These are phyloP conservation scores for Amphibolis antarctica DNA, from an alignment of 106 monocot species.

Conservation along the genomic window DNA sequence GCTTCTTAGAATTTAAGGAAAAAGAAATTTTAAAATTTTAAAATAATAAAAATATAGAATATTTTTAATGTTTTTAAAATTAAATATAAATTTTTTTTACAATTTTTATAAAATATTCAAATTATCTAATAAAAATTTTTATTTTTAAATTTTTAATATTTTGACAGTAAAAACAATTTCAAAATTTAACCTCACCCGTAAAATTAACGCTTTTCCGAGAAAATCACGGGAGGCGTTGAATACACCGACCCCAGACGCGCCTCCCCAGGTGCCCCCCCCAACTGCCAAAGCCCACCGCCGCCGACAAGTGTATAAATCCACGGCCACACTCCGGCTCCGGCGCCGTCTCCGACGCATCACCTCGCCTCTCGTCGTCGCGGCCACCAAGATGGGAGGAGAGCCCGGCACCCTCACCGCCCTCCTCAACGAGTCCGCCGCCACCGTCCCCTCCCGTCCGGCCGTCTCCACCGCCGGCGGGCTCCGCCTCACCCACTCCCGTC, in stretches of 20 bases:
- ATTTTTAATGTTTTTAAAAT: no score
- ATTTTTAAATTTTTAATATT: no score
- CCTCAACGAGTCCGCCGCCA: slow-evolving; percentile 33
- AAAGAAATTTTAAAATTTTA: no score
- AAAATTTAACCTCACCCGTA: no score
- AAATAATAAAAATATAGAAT: no score
- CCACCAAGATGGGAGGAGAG: not conserved
- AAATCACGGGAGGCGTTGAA: no score
- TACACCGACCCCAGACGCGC: not conserved
- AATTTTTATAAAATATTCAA: no score
- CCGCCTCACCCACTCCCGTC: slow-evolving; percentile 43
- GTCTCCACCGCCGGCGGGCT: slow-evolving; percentile 40
- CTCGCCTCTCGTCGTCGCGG: not conserved
- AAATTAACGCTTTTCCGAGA: no score
- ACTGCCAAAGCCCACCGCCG: not conserved
- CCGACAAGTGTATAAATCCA: not conserved
- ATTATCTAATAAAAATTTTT: no score
- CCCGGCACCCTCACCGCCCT: slow-evolving; percentile 52
- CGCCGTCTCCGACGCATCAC: not conserved
- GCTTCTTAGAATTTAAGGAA: no score
- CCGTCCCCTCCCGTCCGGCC: slow-evolving; percentile 38
- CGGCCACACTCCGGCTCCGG: not conserved
- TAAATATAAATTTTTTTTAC: no score
- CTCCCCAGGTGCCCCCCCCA: not conserved
- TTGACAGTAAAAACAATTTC: no score